Evolutionary conservation across 1,284 basidiomycete species (phyloP).

Genomic region (Garcileccinum viscosum): DNA sequence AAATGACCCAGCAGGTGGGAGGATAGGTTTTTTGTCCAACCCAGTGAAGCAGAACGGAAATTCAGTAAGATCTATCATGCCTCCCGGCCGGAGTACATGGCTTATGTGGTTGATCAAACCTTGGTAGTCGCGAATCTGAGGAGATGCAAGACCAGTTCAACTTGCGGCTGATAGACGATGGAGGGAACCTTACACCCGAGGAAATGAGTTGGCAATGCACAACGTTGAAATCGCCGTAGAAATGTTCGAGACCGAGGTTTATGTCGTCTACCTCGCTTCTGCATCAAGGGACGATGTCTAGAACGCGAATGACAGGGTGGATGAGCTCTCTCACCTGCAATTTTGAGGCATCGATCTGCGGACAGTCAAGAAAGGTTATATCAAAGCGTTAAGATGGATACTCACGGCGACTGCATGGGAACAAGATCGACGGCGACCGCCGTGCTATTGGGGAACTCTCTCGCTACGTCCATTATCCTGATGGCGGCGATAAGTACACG

Average conservation of each 20-base stretch:
- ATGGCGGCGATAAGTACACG: constrained; percentile 17
- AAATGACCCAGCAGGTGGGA: constrained; percentile 47
- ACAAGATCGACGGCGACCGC: constrained; percentile 79
- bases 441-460: constrained; percentile 71
- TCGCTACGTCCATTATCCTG: constrained; percentile 78
- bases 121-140: constrained; percentile 71
- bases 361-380: constrained; percentile 22
- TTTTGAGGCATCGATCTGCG: constrained; percentile 69
- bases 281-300: constrained; percentile 18
- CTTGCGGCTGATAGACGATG: constrained; percentile 9
- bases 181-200: constrained; percentile 61
- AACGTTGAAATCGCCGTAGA: constrained; percentile 76
- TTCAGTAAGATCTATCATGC: constrained; percentile 69
- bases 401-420: constrained; percentile 74
- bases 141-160: constrained; percentile 20
- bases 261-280: constrained; percentile 85
- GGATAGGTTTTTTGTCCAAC: constrained; percentile 50
- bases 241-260: constrained; percentile 81
- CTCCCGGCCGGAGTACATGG: constrained; percentile 70
- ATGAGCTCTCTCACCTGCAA: constrained; percentile 56
- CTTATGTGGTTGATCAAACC: constrained; percentile 70
- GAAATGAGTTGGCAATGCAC: constrained; percentile 73
- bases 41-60: constrained; percentile 72
- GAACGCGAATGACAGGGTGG: constrained; percentile 6
- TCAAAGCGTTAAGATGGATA: constrained; percentile 21